phyloP scores from a whole-genome alignment of 768 basidiomycete genomes.

The Tephrocybe rancida region DNA sequence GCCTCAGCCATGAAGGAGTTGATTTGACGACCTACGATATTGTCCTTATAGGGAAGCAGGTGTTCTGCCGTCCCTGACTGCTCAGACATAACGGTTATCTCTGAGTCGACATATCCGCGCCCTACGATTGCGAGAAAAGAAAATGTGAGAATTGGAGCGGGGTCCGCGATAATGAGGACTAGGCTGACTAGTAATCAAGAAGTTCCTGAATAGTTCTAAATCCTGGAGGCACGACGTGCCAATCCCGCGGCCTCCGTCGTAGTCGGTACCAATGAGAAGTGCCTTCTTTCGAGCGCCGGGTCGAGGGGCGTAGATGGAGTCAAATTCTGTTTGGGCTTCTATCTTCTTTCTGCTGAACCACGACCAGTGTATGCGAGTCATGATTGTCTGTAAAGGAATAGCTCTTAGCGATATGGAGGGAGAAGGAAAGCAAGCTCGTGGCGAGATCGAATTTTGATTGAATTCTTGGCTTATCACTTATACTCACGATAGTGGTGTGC shows the following conservation, averaged over 20 bases:
- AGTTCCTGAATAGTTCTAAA: background rate
- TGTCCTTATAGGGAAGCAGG: background rate
- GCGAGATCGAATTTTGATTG: no score
- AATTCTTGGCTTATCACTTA: no score
- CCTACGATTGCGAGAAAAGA: background rate
- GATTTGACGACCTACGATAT: background rate
- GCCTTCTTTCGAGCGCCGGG: background rate
- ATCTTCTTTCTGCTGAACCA: no score
- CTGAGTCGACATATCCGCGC: background rate
- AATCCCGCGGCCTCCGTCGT: background rate
- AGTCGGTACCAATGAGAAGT: background rate
- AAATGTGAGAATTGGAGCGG: background rate
- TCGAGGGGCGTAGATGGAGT: no score
- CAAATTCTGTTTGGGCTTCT: no score
- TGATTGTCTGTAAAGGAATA: no score
- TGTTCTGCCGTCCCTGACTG: background rate
- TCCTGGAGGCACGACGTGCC: background rate
- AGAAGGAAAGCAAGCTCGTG: no score
- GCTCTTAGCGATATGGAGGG: no score
- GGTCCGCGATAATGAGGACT: background rate
- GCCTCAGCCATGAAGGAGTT: no score
- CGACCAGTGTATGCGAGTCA: no score
- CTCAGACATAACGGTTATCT: background rate
- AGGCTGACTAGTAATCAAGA: background rate
- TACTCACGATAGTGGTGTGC: no score